Conservation (phyloP, 768 basidiomycete genomes). For the Podaxis mareebaensis region DNA sequence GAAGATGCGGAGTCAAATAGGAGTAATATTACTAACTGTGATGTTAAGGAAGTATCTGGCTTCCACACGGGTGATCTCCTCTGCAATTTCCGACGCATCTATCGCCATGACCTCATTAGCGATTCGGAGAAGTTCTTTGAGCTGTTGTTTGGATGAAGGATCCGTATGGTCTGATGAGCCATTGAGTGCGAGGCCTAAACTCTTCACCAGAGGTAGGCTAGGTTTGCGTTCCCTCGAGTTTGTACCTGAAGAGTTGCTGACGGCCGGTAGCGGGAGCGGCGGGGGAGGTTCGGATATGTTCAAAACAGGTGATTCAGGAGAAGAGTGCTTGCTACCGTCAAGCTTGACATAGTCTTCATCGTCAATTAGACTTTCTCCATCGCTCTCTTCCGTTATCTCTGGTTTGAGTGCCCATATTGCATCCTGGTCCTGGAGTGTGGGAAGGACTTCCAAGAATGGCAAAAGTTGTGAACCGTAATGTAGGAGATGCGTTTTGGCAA, state of each 20-base stretch:
- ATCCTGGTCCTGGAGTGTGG: slow-evolving; percentile 66
- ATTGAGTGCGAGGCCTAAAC: slow-evolving; percentile 38
- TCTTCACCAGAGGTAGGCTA: slow-evolving; percentile 60
- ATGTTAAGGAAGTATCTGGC: slow-evolving; percentile 72
- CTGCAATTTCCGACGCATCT: slow-evolving; percentile 71
- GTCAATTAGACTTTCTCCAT: slow-evolving; percentile 58
- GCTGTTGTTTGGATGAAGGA: slow-evolving; percentile 51
- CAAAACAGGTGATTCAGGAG: slow-evolving; percentile 1
- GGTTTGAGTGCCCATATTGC: slow-evolving; percentile 73
- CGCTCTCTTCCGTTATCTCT: slow-evolving; percentile 62
- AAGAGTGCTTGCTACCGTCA: slow-evolving; percentile 22
- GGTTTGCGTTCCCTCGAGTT: slow-evolving; percentile 63
- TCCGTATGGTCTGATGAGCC: slow-evolving; percentile 35
- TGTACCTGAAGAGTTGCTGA: not conserved
- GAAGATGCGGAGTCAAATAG: slow-evolving; percentile 2
- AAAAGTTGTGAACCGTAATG: slow-evolving; percentile 86
- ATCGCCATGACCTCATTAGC: slow-evolving; percentile 56
- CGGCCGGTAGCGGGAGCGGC: not conserved
- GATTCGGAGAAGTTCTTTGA: slow-evolving; percentile 62
- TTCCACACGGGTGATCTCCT: slow-evolving; percentile 82
- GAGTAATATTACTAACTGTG: slow-evolving; percentile 48
- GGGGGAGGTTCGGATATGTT: not conserved
- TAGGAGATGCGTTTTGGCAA: slow-evolving; percentile 76
- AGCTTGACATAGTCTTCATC: slow-evolving; percentile 48
- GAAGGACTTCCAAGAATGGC: slow-evolving; percentile 72